Percentiles rank a stretch among this genome's conserved stretches.
These are phyloP conservation scores for Globisporangium abappressorium DNA, from an alignment of 352 stramenopile genomes.

Conservation along the genomic window DNA sequence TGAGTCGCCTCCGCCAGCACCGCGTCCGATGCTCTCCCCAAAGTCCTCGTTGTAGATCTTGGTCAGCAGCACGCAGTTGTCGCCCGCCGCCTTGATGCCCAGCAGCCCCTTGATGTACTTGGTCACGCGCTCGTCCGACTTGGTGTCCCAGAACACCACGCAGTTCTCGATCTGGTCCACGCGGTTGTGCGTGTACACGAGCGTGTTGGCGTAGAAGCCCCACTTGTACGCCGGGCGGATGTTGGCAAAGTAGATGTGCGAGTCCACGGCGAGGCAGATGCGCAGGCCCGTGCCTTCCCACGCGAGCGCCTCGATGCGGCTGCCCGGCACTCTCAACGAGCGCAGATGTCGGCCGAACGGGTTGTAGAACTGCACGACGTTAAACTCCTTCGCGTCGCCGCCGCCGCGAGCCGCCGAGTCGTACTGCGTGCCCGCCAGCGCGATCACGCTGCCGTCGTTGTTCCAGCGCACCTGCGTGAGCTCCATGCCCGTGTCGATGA, in stretches of 20 bases:
- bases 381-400: conserved; percentile 59
- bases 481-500: conserved; percentile 91
- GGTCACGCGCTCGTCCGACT: conserved; percentile 79
- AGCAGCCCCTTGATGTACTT: conserved; percentile 86
- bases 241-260: conserved; percentile 96
- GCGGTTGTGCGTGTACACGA: conserved; percentile 91
- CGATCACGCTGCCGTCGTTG: conserved; percentile 89
- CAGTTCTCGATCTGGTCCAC: conserved; percentile 85
- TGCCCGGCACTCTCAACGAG: conserved; percentile 87
- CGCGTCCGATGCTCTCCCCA: conserved; percentile 21
- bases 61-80: conserved; percentile 86
- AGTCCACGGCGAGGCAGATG: conserved; percentile 92
- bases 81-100: conserved; percentile 73
- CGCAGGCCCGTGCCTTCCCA: conserved; percentile 91
- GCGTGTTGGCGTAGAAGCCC: conserved; percentile 86
- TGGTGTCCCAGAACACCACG: conserved; percentile 92
- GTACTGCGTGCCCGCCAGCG: conserved; percentile 71
- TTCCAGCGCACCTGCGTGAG: conserved; percentile 88
- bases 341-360: conserved; percentile 84
- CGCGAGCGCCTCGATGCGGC: conserved; percentile 80
- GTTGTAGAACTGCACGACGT: conserved; percentile 92
- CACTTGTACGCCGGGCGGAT: conserved; percentile 92
- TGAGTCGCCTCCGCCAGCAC: conserved; percentile 8
- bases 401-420: conserved; percentile 25
- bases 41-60: conserved; percentile 81